Evolutionary conservation across 148 eudicot genomes (phyloP), one percentile per base, ranked within the genome.

Genomic region (Cornus kousa): DNA sequence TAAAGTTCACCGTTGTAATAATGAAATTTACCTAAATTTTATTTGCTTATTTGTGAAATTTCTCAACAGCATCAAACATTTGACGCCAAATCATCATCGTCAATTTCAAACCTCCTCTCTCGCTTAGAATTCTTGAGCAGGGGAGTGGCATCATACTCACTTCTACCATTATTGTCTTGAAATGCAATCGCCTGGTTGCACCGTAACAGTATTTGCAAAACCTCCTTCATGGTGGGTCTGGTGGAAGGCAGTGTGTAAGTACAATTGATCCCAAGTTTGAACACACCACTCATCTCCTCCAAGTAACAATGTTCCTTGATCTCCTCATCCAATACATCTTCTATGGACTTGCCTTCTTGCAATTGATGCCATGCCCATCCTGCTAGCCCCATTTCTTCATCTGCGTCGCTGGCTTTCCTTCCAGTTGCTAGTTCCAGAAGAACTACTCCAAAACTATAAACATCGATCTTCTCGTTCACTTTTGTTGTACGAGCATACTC

Each of bases 401-500:
- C 80, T 64, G 82, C 88, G 3, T 80, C 32, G 59, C 68, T 73
- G 33, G 83, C 82, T 73, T 86, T 82, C 24, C 68, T 82, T 24
- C 88, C 88, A 6, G 88, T 86, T 39, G 78, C 74, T 70, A 86
- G 75, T 64, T 86, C 88, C 64, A 86, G 71, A 37, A 86, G 81
- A 33, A 86, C 73, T 55, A 80, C 88, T 5, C 88, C 88, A 19
- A 86, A 86, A 66, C 88, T 81, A 35, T 83, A 86, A n/a, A 86
- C 86, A 59, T 86, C 88, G 3, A 78, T 78, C 86, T 86, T 86
- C 72, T 83, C 86, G 24, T 74, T 78, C 75, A 78, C 88, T 81
- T 73, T 68, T 9, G 60, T 60, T 9, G 86, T 71, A 22, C 68
- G 80, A 31, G 88, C 83, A 60, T 83, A 86, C 72, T 86, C 88